phyloP scores from a whole-genome alignment of 2,329 filamentous ascomycete species.

The Chaetomiaceae sp. region DNA sequence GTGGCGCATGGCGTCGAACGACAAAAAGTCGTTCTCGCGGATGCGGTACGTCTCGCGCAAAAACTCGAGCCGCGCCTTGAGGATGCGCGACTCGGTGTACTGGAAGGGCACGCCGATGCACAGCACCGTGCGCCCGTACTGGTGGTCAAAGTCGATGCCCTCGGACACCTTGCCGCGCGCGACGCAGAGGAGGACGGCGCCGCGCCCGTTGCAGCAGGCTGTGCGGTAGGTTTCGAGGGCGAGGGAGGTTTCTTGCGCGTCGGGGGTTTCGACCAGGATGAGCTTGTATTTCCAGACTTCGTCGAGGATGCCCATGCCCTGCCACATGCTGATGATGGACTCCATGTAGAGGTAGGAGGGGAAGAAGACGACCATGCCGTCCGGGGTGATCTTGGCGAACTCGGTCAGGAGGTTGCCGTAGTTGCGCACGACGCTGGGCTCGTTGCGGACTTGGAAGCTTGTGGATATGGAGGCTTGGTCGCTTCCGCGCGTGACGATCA shows the following conservation, averaged over 20 bases:
- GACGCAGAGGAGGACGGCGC: slow-evolving; percentile 89
- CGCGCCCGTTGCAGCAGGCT: slow-evolving; percentile 93
- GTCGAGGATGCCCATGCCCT: slow-evolving; percentile 95
- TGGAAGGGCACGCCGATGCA: slow-evolving; percentile 98
- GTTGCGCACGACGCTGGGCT: slow-evolving; percentile 93
- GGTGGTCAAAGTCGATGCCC: slow-evolving; percentile 98
- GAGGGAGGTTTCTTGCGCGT: slow-evolving; percentile 93
- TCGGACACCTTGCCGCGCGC: slow-evolving; percentile 96
- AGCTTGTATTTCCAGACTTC: slow-evolving; percentile 99
- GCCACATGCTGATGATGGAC: slow-evolving; percentile 98
- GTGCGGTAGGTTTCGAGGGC: slow-evolving; percentile 96
- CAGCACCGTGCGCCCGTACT: slow-evolving; percentile 91
- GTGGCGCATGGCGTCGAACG: slow-evolving; percentile 99
- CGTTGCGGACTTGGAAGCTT: slow-evolving; percentile 90
- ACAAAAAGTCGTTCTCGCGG: slow-evolving; percentile 93
- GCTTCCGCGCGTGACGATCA: slow-evolving; percentile 93
- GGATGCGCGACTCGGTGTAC: slow-evolving; percentile 94
- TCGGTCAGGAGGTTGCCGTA: slow-evolving; percentile 92
- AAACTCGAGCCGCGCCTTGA: slow-evolving; percentile 94
- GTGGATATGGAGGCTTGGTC: slow-evolving; percentile 93
- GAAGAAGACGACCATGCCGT: slow-evolving; percentile 99
- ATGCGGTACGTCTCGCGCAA: slow-evolving; percentile 96
- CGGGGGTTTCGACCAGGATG: slow-evolving; percentile 94
- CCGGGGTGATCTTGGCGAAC: slow-evolving; percentile 92
- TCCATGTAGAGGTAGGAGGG: slow-evolving; percentile 99